Base-by-base conservation (phyloP, 495 filamentous ascomycete genomes). In the Symbiotaphrina buchneri region DNA sequence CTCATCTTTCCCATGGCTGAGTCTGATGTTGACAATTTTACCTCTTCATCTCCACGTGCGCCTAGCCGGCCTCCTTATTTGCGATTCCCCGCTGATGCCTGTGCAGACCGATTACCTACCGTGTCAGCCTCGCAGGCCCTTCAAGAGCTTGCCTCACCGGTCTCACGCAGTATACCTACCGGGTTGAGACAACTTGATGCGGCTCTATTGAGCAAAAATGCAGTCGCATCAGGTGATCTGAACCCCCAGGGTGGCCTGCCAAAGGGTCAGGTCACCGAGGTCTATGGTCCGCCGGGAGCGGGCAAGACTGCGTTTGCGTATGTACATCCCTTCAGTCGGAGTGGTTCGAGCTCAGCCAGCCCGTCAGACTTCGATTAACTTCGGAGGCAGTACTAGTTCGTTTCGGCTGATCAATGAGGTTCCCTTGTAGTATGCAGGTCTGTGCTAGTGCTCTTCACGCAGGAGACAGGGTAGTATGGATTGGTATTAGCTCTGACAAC, bases 261-360 rank as follows among this genome's bases (percentile, higher is more conserved):
- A 32, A 67, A 71, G 21, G 82, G 81, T 15, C 74, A 81, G 45
- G 59, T 91, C n/a, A 73, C 72, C 4, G 87, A 97, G 48, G 52
- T 93, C 19, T 91, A 73, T 54, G 87, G 87, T 0, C 83, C 87
- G 10, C 78, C 80, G 6, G 85, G 85, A 1, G 65, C 63, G 10
- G 87, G 87, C 8, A 95, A 95, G 52, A 90, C 85, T 0, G 54
- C 74, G 4, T 53, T 97, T 39, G 74, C 69, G 85, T 91, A 51
- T 35, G 56, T 51, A 15, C 11, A 19, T 23, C 24, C 25, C 21
- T 18, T 27, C 10, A 24, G 26, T 22, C 30, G 32, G n/a, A n/a
- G n/a, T 26, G 2, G 7, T 2, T 30, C 22, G 20, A 16, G 18
- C 21, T 14, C 38, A 13, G 4, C 6, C 17, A 26, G 30, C 22